Evolutionary conservation across 2,329 filamentous ascomycete species (phyloP).

Genomic region (Penicillium olsonii): DNA sequence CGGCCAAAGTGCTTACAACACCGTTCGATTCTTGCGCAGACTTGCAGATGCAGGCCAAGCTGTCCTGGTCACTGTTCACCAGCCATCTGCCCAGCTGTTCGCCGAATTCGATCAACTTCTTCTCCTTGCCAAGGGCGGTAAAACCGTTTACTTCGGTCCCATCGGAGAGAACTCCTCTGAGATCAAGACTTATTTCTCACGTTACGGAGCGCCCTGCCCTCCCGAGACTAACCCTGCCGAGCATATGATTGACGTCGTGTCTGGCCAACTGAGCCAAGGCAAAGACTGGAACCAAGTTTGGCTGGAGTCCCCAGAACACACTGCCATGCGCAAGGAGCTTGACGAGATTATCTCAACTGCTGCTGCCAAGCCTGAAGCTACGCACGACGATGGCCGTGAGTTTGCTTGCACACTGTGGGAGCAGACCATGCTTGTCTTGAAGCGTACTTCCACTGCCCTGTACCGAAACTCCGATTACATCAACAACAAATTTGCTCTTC

Average conservation of each 20-base stretch:
- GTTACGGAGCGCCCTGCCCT: constrained; percentile 65
- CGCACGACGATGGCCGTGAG: constrained; percentile 51
- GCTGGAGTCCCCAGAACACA: constrained; percentile 63
- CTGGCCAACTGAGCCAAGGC: constrained; percentile 51
- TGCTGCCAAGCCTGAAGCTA: constrained; percentile 44
- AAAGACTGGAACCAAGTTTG: constrained; percentile 74
- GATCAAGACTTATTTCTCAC: constrained; percentile 66
- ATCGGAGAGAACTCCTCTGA: constrained; percentile 66
- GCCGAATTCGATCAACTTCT: constrained; percentile 71
- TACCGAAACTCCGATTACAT: constrained; percentile 69
- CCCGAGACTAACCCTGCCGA: constrained; percentile 62
- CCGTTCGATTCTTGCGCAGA: constrained; percentile 67
- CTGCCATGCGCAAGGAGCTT: constrained; percentile 62
- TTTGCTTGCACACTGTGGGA: constrained; percentile 65
- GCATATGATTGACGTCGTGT: constrained; percentile 54
- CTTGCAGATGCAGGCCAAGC: constrained; percentile 65
- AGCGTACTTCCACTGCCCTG: constrained; percentile 65
- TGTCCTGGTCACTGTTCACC: constrained; percentile 71
- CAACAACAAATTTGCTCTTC: constrained; percentile 63
- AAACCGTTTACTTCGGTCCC: constrained; percentile 69
- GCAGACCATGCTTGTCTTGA: constrained; percentile 66
- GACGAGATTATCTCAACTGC: constrained; percentile 58
- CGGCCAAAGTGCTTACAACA: constrained; percentile 66
- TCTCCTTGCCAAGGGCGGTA: constrained; percentile 66
- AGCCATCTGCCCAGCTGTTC: constrained; percentile 66